Base-by-base conservation (phyloP, 345 rosid species). In the Lepidium africanum region DNA sequence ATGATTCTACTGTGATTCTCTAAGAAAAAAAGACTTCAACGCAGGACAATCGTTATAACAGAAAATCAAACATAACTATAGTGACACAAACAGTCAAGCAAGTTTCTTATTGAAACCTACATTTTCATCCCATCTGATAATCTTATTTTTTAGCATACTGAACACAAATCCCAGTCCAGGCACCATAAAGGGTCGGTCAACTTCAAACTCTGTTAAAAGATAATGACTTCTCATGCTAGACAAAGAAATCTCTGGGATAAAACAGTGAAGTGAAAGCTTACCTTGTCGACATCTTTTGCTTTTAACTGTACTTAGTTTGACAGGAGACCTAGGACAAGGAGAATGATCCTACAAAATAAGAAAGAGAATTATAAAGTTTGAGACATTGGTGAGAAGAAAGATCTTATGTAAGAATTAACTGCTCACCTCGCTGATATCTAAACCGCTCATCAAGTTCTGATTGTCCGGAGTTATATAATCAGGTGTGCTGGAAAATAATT, bases 391-490 rank as follows among this genome's bases (percentile, higher is more conserved):
- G 10, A 61, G 64, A 50, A 21, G 0, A 38, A 38, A 17, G 1
- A 37, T 3, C 16, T 25, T 5, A 27, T 1, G 59, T 14, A 3
- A 45, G 39, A 27, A 35, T 43, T n/a, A 63, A 13, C 0, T 47
- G 40, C 43, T 12, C 38, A 87, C 99, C 93, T 87, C 79, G 76
- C 75, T 82, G 79, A 73, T 79, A 67, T 88, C 92, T 25, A 89
- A 75, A 56, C 83, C 66, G 71, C 37, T 75, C 63, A 74, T 30
- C 71, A 86, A 41, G 58, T 82, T 81, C 73, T 84, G 99, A 81
- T 95, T 86, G 61, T 86, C 96, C 8, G 99, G 96, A 1, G 98
- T 91, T 61, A 91, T 85, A 63, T 95, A 95, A 70, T 91, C 99
- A 6, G 99, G 99, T 63, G 99, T 91, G 76, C 98, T 95, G 89